Percentiles rank a stretch among this genome's conserved stretches.
Conservation (phyloP, 805 yeast genomes). For the Teunomyces panamensis region DNA sequence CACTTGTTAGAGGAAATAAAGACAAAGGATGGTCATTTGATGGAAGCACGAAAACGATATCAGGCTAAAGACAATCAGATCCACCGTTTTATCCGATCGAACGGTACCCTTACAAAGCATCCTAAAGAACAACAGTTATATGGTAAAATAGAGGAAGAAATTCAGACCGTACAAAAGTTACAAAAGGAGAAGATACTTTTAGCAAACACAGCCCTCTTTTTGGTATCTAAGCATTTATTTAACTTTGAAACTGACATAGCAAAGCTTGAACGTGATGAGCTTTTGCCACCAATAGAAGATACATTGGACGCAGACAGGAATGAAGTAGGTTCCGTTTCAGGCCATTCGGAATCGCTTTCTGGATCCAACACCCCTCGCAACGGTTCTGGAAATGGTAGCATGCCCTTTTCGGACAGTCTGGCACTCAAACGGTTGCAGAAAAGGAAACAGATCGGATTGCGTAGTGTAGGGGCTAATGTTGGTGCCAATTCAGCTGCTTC, state of each 20-base stretch:
- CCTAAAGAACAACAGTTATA: constrained; percentile 74
- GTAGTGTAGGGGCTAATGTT: constrained; percentile 3
- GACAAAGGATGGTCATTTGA: constrained; percentile 61
- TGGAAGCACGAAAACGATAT: constrained; percentile 63
- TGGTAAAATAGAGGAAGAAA: constrained; percentile 66
- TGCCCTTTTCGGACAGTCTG: constrained; percentile 3
- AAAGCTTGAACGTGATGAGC: constrained; percentile 76
- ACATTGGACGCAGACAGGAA: constrained; percentile 12
- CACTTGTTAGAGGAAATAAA: constrained; percentile 77
- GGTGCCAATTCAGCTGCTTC: constrained; percentile 5
- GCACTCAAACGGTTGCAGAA: constrained; percentile 21
- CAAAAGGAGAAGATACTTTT: constrained; percentile 78
- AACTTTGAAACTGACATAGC: constrained; percentile 74
- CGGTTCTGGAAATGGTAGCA: constrained; percentile 6
- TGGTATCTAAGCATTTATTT: constrained; percentile 70
- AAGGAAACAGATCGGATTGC: constrained; percentile 16
- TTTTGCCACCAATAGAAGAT: constrained; percentile 54
- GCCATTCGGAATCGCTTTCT: constrained; percentile 23
- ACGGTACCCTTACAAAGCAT: constrained; percentile 76
- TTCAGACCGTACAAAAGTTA: constrained; percentile 52
- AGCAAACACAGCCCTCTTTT: constrained; percentile 79
- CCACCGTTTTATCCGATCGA: constrained; percentile 76
- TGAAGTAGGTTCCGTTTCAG: constrained; percentile 10
- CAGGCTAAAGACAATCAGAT: constrained; percentile 73
- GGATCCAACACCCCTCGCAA: constrained; percentile 31